Base-by-base conservation (phyloP, 2,329 filamentous ascomycete species). In the Aspergillus sergii region DNA sequence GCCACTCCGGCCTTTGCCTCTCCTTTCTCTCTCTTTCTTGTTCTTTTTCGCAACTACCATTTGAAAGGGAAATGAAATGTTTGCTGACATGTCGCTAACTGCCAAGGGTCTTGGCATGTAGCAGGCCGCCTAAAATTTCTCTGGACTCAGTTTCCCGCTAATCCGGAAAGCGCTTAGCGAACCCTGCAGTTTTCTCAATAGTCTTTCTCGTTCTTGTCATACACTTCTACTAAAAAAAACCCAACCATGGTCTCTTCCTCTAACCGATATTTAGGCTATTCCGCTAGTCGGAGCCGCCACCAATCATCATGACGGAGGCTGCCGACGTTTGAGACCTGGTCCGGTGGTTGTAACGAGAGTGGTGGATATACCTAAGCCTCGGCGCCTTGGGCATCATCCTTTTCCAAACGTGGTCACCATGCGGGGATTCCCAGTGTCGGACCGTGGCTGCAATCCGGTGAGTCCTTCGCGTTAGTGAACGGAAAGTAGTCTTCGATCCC, bases 391-490 rank as follows among this genome's bases (percentile, higher is more conserved):
- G 51, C 51, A 39, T 39, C 32, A 32, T 34, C 16, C 9, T 21
- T 32, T 19, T 26, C 23, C 32, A 9, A 48, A 23, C 43, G n/a
- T 21, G 43, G 43, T 36, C 16, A 12, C 2, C 19, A 23, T 36
- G 51, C 51, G 51, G 30, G 51, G 19, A 54, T 54, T 19, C 51
- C 51, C 51, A 36, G 51, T n/a, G 11, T 36, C 14, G 51, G 51
- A 4, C 32, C 32, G 21, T 39, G 51, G 34, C n/a, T 14, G 5
- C n/a, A 11, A 55, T 41, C 51, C 51, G 51, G 51, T 55, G 51
- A 55, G 21, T 55, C 51, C 26, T 55, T 55, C 41, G 48, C 48
- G 48, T 51, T 51, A 51, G 48, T 41, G 39, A 41, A 41, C 39
- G 16, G 19, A n/a, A 36, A 36, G 34, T 16, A 36, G 16, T 14